Evolutionary conservation across 192 early-diverging fungal species (phyloP), one percentile per base, ranked within the genome.

Genomic region (Linnemannia exigua): DNA sequence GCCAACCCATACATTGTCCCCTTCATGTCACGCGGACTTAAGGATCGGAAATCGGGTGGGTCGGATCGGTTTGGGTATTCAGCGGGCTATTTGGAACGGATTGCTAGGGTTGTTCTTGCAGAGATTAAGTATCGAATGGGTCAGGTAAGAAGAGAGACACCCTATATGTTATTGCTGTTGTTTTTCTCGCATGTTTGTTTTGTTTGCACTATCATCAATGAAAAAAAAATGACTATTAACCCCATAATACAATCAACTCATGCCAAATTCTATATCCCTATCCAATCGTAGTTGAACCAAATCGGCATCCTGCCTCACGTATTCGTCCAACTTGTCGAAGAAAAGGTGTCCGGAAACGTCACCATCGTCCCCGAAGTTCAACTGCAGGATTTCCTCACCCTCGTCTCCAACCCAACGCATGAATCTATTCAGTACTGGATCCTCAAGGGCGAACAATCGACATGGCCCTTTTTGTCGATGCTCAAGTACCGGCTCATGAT

Each of bases 401-500:
- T 95, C 36, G 93, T 96, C 67, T 91, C 94, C 15, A 95, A 95
- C 47, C 95, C 95, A 46, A 94, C 92, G 0, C 84, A 91, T 44
- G 79, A 79, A 50, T 91, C 93, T 15, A 87, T 96, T 25, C 90
- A 89, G 38, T 92, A 91, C 87, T 95, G 95, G 95, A 93, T 96
- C 51, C 46, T 90, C 22, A 95, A 96, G 74, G 95, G 95, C n/a
- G 94, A 96, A 77, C 90, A 92, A 67, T 91, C 94, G 5, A 94
- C 95, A 1, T 96, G 95, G 95, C 95, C 95, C 4, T 88, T 92
- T 44, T 72, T 96, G 17, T 89, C 92, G 8, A 84, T 96, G 79
- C 94, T 96, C 73, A 88, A 87, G 35, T 90, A 91, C 63, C 87
- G 95, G n/a, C 91, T 91, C 33, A 90, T 89, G 85, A 91, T 96